phyloP scores from a whole-genome alignment of 768 basidiomycete species.

The Tylopilus subfusipes region DNA sequence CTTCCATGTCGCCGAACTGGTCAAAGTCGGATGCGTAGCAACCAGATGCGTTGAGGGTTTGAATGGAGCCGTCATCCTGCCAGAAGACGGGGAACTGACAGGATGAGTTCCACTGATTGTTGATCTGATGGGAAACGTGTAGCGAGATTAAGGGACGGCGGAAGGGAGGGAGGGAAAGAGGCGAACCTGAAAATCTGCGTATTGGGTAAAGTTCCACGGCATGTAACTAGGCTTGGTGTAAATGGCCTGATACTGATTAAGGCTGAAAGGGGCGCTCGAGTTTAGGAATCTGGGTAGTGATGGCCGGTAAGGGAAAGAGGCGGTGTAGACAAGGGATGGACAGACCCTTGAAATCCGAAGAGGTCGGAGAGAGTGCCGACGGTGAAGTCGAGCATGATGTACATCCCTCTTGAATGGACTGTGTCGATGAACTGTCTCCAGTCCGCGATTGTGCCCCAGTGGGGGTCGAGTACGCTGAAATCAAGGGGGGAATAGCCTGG shows the following conservation, averaged over 20 bases:
- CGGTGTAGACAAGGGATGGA: constrained; percentile 5
- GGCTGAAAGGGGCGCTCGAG: constrained; percentile 70
- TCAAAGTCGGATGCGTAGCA: constrained; percentile 87
- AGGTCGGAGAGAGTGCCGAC: constrained; percentile 90
- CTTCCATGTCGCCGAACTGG: constrained; percentile 96
- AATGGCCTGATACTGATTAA: constrained; percentile 66
- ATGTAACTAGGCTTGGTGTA: constrained; percentile 75
- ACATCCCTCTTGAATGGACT: constrained; percentile 82
- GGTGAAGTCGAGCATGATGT: constrained; percentile 90
- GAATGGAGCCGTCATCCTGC: constrained; percentile 65
- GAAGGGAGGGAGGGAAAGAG: neutral
- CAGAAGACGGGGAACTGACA: constrained; percentile 80
- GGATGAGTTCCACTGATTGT: constrained; percentile 67
- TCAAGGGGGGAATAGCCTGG: constrained; percentile 88
- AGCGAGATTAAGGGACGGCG: neutral
- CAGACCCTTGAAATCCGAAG: constrained; percentile 80
- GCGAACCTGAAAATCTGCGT: constrained; percentile 74
- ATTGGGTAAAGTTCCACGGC: constrained; percentile 85
- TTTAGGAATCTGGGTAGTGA: constrained; percentile 56
- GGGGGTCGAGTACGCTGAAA: constrained; percentile 86
- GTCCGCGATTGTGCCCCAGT: constrained; percentile 82
- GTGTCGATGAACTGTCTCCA: constrained; percentile 75
- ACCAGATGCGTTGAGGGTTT: constrained; percentile 53
- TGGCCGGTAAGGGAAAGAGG: constrained; percentile 11
- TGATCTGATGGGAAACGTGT: constrained; percentile 39